Conservation (phyloP, 352 stramenopile genomes). For the Pythium folliculosum region DNA sequence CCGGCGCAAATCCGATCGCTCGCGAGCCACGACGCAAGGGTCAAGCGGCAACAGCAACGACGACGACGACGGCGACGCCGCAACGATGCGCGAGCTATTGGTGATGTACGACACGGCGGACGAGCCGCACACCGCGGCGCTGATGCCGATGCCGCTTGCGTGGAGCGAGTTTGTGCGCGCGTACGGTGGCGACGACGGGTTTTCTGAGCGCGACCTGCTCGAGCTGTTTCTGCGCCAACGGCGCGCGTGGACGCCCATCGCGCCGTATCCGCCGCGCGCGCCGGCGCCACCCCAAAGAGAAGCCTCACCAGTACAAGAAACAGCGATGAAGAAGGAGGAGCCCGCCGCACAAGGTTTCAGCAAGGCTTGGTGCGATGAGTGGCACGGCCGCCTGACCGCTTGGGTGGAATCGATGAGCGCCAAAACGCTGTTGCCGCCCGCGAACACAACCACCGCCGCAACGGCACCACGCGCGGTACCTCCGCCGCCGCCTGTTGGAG, state of each 20-base stretch:
- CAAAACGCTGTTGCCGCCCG: too few species aligned
- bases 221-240: background rate
- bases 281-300: background rate
- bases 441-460: too few species aligned
- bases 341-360: too few species aligned
- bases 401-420: too few species aligned
- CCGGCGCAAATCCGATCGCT: background rate
- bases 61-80: background rate
- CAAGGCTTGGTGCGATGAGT: too few species aligned
- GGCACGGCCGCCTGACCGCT: too few species aligned
- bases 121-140: background rate
- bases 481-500: too few species aligned
- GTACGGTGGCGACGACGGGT: background rate
- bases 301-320: too few species aligned
- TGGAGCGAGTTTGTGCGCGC: constrained; percentile 15
- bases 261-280: constrained; percentile 2
- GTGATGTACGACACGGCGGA: background rate
- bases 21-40: too few species aligned
- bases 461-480: too few species aligned
- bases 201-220: background rate
- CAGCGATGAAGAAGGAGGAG: too few species aligned
- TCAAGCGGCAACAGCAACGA: background rate
- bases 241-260: constrained; percentile 9
- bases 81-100: background rate
- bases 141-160: background rate